Evolutionary conservation across 805 yeast genomes (phyloP).

Genomic region (Kodamaea jinghongensis): DNA sequence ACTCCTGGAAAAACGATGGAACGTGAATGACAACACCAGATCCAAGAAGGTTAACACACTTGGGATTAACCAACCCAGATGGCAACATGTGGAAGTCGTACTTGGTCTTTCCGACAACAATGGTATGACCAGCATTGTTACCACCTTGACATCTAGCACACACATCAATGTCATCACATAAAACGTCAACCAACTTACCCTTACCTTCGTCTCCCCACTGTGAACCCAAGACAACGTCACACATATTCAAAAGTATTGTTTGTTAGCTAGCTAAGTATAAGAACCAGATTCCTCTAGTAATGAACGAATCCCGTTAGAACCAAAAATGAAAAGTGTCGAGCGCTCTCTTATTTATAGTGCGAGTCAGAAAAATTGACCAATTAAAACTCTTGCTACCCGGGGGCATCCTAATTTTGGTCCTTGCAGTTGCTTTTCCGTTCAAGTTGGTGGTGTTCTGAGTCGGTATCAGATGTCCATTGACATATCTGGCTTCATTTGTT

Average conservation of each 20-base stretch:
- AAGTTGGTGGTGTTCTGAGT: no score
- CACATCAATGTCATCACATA: slow-evolving; percentile 92
- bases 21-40: slow-evolving; percentile 95
- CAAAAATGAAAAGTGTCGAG: slow-evolving; percentile 12
- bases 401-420: no score
- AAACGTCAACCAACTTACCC: slow-evolving; percentile 92
- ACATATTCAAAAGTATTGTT: slow-evolving; percentile 40
- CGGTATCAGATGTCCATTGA: no score
- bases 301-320: slow-evolving; percentile 30
- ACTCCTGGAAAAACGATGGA: slow-evolving; percentile 88
- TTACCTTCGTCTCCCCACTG: slow-evolving; percentile 99
- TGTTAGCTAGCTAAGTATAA: slow-evolving; percentile 4
- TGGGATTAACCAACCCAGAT: slow-evolving; percentile 93
- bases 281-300: slow-evolving; percentile 18
- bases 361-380: no score
- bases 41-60: slow-evolving; percentile 86
- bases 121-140: slow-evolving; percentile 98
- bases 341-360: slow-evolving; percentile 1
- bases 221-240: slow-evolving; percentile 93
- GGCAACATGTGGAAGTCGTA: slow-evolving; percentile 99
- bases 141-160: slow-evolving; percentile 99
- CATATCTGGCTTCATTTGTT: no score
- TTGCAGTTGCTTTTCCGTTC: no score
- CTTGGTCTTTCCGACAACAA: slow-evolving; percentile 82
- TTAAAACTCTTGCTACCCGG: no score